Evolutionary conservation across 208 protist genomes (phyloP).

Genomic region (Leishmania amazonensis): DNA sequence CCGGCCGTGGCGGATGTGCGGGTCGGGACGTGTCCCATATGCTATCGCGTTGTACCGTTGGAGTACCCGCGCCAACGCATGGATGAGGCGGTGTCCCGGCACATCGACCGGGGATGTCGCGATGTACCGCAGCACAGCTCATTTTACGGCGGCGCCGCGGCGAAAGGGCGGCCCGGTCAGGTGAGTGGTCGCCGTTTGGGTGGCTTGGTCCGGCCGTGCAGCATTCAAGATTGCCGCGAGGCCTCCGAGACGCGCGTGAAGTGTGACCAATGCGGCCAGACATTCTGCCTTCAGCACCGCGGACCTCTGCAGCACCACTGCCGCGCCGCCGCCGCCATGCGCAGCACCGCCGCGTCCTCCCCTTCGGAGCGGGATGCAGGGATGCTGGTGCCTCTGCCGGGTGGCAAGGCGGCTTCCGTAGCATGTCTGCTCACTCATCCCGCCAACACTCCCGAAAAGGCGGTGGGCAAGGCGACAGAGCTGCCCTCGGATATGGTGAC

Average conservation of each 20-base stretch:
- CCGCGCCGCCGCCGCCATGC: conserved; percentile 15
- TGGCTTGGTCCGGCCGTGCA: conserved; percentile 41
- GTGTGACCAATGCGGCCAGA: conserved; percentile 66
- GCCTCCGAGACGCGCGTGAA: conserved; percentile 39
- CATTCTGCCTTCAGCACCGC: conserved; percentile 81
- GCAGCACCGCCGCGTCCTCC: conserved; percentile 9
- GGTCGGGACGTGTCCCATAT: conserved; percentile 55
- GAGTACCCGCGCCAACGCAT: conserved; percentile 55
- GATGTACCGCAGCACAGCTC: conserved; percentile 20
- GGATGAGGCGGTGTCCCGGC: conserved; percentile 74
- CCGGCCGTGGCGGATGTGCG: conserved; percentile 36
- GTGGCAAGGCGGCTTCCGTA: conserved; percentile 25
- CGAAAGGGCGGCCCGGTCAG: neutral
- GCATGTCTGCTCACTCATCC: conserved; percentile 39
- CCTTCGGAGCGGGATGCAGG: neutral
- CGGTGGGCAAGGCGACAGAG: conserved; percentile 67
- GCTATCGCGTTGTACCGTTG: conserved; percentile 47
- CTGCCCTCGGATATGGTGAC: conserved; percentile 53
- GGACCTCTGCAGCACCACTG: conserved; percentile 61
- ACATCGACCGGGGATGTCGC: conserved; percentile 78
- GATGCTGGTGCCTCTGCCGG: conserved; percentile 7
- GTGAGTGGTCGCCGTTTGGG: conserved; percentile 25
- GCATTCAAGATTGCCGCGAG: conserved; percentile 44
- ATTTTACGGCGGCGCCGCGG: neutral
- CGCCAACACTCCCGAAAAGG: conserved; percentile 57